Percentiles rank a stretch among this genome's conserved stretches.
Evolutionary conservation across 768 basidiomycete genomes (phyloP).

Genomic region (Baorangia bicolor): DNA sequence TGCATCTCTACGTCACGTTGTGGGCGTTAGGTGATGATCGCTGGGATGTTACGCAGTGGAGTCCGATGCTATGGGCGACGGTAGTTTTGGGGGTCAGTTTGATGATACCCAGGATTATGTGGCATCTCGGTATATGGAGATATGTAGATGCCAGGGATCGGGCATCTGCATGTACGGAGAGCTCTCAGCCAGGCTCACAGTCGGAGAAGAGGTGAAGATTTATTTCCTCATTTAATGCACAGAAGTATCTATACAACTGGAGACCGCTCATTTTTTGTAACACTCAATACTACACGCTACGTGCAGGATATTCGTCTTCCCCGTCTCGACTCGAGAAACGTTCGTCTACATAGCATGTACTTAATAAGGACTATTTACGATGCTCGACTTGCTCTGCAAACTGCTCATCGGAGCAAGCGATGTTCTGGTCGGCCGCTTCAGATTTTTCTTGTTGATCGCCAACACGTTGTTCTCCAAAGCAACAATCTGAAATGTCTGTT

Average conservation of each 20-base stretch:
- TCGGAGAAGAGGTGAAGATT: conserved; percentile 17
- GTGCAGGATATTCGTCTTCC: conserved; percentile 18
- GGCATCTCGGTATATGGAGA: conserved; percentile 74
- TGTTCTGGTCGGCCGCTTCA: conserved; percentile 77
- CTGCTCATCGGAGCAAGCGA: conserved; percentile 54
- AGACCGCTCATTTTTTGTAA: conserved; percentile 1
- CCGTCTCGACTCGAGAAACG: not conserved
- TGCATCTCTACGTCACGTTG: conserved; percentile 65
- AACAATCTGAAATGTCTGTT: conserved; percentile 65
- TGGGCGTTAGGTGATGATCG: conserved; percentile 75
- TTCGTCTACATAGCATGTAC: not conserved
- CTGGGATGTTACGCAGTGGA: conserved; percentile 64
- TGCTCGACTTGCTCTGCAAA: conserved; percentile 53
- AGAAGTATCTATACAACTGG: conserved; percentile 9
- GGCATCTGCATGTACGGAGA: not conserved
- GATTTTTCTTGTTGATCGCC: conserved; percentile 89
- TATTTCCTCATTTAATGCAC: conserved; percentile 23
- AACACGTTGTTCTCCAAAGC: conserved; percentile 93
- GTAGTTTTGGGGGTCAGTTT: conserved; percentile 60
- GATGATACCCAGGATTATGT: conserved; percentile 67
- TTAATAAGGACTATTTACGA: conserved; percentile 69
- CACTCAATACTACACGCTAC: not conserved
- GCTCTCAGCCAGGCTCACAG: not conserved
- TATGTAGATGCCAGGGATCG: conserved; percentile 69
- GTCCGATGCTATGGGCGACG: conserved; percentile 68